phyloP scores from a whole-genome alignment of 2,329 filamentous ascomycete genomes.

The Aspergillus sp. region DNA sequence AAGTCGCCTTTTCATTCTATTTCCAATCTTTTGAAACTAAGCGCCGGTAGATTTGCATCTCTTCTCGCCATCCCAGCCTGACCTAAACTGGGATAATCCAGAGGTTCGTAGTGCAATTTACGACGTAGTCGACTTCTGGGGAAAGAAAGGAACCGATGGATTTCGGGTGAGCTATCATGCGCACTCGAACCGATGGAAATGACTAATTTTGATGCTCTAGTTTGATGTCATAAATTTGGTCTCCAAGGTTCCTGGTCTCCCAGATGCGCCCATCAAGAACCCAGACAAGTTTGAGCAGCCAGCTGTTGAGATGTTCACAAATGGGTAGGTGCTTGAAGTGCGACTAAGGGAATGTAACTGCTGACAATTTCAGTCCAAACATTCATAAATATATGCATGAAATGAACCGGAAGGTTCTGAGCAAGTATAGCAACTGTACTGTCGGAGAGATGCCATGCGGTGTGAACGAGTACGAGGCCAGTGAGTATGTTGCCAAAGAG shows the following conservation, averaged over 20 bases:
- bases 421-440: conserved; percentile 33
- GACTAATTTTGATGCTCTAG: background rate
- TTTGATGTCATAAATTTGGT: conserved; percentile 66
- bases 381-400: conserved; percentile 35
- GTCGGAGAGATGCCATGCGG: conserved; percentile 43
- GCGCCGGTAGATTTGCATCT: conserved; percentile 53
- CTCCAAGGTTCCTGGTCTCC: conserved; percentile 53
- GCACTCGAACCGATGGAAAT: no score
- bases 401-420: conserved; percentile 29
- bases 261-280: conserved; percentile 43
- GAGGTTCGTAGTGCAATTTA: conserved; percentile 63
- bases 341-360: background rate
- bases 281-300: conserved; percentile 44
- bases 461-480: conserved; percentile 52
- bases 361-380: conserved; percentile 21
- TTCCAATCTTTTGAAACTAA: background rate
- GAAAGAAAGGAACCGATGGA: conserved; percentile 62
- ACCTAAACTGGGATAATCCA: conserved; percentile 74
- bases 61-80: conserved; percentile 67
- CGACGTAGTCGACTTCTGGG: conserved; percentile 69
- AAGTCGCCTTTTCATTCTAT: background rate
- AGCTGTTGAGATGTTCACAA: conserved; percentile 54
- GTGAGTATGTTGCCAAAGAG: conserved; percentile 56
- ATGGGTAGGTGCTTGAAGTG: conserved; percentile 39
- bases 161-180: conserved; percentile 45